Conservation (phyloP, 2,329 filamentous ascomycete genomes). For the Trichophyton benhamiae region DNA sequence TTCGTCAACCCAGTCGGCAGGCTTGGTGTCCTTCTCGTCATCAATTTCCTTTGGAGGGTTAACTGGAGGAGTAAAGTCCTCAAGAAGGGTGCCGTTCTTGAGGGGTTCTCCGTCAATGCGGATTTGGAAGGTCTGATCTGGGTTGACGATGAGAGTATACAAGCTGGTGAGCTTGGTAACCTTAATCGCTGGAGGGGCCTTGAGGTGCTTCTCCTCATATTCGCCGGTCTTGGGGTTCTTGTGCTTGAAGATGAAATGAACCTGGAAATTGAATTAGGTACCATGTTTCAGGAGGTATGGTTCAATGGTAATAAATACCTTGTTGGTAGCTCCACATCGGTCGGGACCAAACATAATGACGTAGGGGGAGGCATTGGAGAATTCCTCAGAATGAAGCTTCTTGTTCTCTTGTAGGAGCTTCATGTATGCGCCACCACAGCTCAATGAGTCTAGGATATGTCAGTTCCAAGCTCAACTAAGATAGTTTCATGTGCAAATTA, state of each 20-base stretch:
- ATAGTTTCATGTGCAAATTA: constrained; percentile 14
- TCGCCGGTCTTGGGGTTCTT: constrained; percentile 99
- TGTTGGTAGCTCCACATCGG: constrained; percentile 98
- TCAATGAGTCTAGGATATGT: constrained; percentile 61
- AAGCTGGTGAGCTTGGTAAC: constrained; percentile 87
- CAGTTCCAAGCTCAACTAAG: constrained; percentile 11
- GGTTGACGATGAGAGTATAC: constrained; percentile 92
- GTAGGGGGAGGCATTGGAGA: constrained; percentile 93
- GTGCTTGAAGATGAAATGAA: constrained; percentile 97
- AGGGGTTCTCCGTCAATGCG: constrained; percentile 79
- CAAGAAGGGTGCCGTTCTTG: constrained; percentile 81
- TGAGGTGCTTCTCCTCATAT: constrained; percentile 99
- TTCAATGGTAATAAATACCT: constrained; percentile 46
- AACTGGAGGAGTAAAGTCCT: constrained; percentile 87
- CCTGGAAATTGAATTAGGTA: constrained; percentile 29
- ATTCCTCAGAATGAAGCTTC: constrained; percentile 92
- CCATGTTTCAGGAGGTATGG: neutral
- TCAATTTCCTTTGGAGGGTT: constrained; percentile 94
- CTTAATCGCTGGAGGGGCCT: constrained; percentile 67
- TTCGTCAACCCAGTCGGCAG: constrained; percentile 89
- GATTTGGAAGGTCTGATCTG: constrained; percentile 90
- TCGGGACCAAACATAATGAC: constrained; percentile 99
- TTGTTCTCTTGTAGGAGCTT: constrained; percentile 98
- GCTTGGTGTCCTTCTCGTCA: constrained; percentile 86
- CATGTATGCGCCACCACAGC: constrained; percentile 97